phyloP scores from a whole-genome alignment of 179 eudicot genomes.

The Camellia oleifera region DNA sequence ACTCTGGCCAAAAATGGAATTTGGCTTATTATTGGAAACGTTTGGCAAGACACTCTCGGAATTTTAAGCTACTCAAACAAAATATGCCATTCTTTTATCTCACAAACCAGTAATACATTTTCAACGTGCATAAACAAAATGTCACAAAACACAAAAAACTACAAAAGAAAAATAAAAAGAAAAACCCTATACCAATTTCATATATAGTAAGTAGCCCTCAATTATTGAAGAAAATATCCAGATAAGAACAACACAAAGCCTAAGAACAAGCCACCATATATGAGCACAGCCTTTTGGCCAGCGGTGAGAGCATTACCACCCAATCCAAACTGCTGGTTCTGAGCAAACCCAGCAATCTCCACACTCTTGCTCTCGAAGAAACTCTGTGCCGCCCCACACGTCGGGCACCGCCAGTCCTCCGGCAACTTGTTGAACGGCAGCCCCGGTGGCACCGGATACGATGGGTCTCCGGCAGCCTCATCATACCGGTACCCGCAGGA shows the following conservation, averaged over 20 bases:
- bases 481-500: slow-evolving; percentile 89
- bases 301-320: slow-evolving; percentile 91
- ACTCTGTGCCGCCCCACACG: slow-evolving; percentile 90
- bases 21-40: no score
- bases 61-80: not conserved
- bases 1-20: no score
- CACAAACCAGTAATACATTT: not conserved
- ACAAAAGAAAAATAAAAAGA: not conserved
- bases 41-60: no score
- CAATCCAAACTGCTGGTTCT: slow-evolving; percentile 93
- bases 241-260: slow-evolving; percentile 73
- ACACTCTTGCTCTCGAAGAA: slow-evolving; percentile 95
- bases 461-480: slow-evolving; percentile 73
- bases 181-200: not conserved
- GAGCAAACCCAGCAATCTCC: slow-evolving; percentile 97
- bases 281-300: slow-evolving; percentile 87
- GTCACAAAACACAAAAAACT: not conserved
- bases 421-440: slow-evolving; percentile 72
- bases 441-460: slow-evolving; percentile 87
- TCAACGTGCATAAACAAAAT: not conserved
- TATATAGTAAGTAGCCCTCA: not conserved
- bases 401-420: slow-evolving; percentile 97
- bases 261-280: slow-evolving; percentile 76
- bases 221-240: slow-evolving; percentile 69
- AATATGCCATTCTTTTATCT: not conserved